phyloP scores from a whole-genome alignment of 768 basidiomycete genomes.

The Asterophora parasitica region DNA sequence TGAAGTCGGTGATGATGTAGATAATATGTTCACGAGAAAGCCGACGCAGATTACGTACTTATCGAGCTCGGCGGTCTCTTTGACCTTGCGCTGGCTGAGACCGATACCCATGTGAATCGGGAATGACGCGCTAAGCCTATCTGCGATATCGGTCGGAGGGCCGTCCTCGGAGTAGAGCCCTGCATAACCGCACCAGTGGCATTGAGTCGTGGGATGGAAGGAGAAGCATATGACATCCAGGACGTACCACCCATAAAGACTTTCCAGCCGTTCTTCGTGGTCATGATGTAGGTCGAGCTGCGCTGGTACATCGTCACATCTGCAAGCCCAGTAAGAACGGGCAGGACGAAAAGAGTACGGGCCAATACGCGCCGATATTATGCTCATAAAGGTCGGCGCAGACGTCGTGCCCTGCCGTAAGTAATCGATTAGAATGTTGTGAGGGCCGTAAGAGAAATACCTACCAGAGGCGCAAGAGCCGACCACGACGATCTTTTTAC shows the following conservation, averaged over 20 bases:
- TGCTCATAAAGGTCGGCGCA: conserved; percentile 36
- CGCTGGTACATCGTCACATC: conserved; percentile 61
- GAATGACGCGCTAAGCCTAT: conserved; percentile 44
- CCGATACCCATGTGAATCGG: conserved; percentile 32
- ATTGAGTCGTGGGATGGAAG: background rate
- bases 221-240: too few relatives aligned
- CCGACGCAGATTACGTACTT: conserved; percentile 35
- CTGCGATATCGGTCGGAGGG: conserved; percentile 46
- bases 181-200: too few relatives aligned
- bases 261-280: conserved; percentile 15
- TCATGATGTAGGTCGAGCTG: conserved; percentile 30
- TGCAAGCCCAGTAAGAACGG: conserved; percentile 12
- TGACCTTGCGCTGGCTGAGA: conserved; percentile 26
- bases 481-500: conserved; percentile 69
- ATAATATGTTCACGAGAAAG: too few relatives aligned
- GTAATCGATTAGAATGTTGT: conserved; percentile 9
- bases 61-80: conserved; percentile 49
- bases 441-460: too few relatives aligned
- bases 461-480: conserved; percentile 59
- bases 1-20: too few relatives aligned
- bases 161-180: conserved; percentile 42
- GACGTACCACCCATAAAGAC: conserved; percentile 21
- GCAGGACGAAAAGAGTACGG: background rate
- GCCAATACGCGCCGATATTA: conserved; percentile 31
- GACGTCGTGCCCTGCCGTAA: conserved; percentile 39